Conservation (phyloP, 306 rosid genomes). For the Inga leiocalycina region DNA sequence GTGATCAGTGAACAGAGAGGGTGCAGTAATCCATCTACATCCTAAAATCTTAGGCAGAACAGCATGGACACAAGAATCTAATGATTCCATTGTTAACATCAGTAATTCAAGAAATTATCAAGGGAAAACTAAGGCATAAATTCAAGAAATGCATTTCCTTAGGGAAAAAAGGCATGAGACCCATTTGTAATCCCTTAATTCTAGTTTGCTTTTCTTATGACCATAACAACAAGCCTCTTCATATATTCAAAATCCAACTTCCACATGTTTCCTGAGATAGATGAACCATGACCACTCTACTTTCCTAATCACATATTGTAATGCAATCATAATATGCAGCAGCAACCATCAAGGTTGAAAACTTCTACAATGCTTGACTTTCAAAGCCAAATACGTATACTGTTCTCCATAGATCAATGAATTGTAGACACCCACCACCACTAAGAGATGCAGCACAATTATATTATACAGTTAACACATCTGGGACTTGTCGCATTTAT, state of each 20-base stretch:
- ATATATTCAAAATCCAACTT: conserved; percentile 15
- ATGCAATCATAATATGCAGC: background rate
- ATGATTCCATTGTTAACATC: background rate
- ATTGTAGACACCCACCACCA: background rate
- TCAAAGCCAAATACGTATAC: conserved; percentile 8
- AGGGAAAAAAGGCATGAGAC: background rate
- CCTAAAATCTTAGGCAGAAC: conserved; percentile 7
- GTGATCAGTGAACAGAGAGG: background rate
- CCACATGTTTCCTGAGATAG: conserved; percentile 1
- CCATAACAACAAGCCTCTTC: conserved; percentile 18
- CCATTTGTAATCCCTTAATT: background rate
- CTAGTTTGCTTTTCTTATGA: conserved; percentile 12
- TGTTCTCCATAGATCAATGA: background rate
- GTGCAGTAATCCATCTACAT: background rate
- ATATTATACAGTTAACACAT: background rate
- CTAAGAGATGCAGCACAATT: background rate
- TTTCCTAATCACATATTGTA: background rate
- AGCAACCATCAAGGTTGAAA: conserved; percentile 13
- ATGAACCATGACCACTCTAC: background rate
- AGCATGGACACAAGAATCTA: background rate
- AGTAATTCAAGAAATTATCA: conserved; percentile 11
- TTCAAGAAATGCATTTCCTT: background rate
- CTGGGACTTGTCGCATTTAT: background rate
- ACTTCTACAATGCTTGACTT: background rate
- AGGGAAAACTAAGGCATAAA: background rate